These are phyloP conservation scores for Raddia distichophylla DNA, from an alignment of 176 grass and related monocot species.

Conservation along the genomic window DNA sequence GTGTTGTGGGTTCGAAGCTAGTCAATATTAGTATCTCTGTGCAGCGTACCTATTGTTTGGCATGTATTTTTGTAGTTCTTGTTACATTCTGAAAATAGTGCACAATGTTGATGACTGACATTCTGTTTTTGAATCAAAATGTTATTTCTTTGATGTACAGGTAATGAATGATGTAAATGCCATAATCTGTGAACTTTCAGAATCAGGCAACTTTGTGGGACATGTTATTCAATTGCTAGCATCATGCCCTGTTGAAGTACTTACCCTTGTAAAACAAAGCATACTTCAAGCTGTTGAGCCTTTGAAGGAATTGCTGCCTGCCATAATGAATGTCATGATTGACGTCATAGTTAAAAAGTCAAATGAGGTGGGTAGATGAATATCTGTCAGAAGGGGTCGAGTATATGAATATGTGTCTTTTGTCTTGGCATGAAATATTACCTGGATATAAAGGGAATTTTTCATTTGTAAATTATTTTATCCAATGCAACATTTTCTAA, in stretches of 20 bases:
- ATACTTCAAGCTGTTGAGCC: slow-evolving; percentile 76
- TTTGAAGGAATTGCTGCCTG: slow-evolving; percentile 70
- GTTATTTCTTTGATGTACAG: slow-evolving; percentile 51
- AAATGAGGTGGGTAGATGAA: slow-evolving; percentile 66
- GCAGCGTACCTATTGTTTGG: background rate
- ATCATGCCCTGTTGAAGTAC: slow-evolving; percentile 74
- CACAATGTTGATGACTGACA: background rate
- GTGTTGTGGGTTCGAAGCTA: background rate
- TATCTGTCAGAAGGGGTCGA: background rate
- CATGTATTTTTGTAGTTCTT: background rate
- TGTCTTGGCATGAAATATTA: slow-evolving; percentile 8
- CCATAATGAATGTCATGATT: slow-evolving; percentile 84
- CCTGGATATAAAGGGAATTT: background rate
- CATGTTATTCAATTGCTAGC: slow-evolving; percentile 66
- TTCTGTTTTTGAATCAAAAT: slow-evolving; percentile 34
- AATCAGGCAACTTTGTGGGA: slow-evolving; percentile 60
- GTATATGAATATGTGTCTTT: background rate
- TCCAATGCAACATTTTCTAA: background rate
- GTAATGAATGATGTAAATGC: slow-evolving; percentile 81
- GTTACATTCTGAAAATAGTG: slow-evolving; percentile 13
- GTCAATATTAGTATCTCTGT: background rate
- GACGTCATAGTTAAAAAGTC: slow-evolving; percentile 87
- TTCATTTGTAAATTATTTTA: background rate
- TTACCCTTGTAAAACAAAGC: slow-evolving; percentile 80
- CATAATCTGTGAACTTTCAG: slow-evolving; percentile 68